A percentile compares a stretch with the other conserved stretches of the same genome.
phyloP scores from a whole-genome alignment of 2,329 filamentous ascomycete species.

The Curvularia eragrostidis region DNA sequence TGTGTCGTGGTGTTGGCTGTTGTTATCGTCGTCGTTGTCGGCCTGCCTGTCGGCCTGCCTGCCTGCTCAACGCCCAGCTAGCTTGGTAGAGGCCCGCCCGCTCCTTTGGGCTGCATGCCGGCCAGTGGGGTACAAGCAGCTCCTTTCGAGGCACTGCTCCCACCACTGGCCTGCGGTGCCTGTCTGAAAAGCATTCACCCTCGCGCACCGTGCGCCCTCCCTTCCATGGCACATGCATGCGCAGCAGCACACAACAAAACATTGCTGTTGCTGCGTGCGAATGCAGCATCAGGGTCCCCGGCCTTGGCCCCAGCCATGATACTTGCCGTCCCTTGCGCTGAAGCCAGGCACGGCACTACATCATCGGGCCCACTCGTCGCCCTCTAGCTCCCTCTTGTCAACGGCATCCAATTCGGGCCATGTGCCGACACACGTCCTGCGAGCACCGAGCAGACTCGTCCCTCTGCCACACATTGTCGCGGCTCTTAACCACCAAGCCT shows the following conservation, averaged over 20 bases:
- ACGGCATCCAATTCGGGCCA: constrained; percentile 7
- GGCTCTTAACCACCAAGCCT: neutral
- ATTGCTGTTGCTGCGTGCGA: neutral
- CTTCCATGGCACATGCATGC: too few relatives aligned
- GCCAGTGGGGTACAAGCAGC: constrained; percentile 15
- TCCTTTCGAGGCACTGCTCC: neutral
- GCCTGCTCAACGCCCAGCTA: constrained; percentile 11
- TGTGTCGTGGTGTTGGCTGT: neutral
- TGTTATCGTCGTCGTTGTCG: too few relatives aligned
- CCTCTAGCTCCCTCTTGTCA: constrained; percentile 9
- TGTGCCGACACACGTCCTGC: neutral
- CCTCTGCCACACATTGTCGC: neutral
- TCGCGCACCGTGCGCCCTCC: too few relatives aligned
- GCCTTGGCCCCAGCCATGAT: constrained; percentile 5
- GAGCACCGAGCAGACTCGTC: neutral
- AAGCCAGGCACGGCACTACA: constrained; percentile 19
- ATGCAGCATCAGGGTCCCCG: constrained; percentile 13
- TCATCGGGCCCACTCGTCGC: constrained; percentile 22
- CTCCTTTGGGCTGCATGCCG: constrained; percentile 21
- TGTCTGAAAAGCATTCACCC: too few relatives aligned
- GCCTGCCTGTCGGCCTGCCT: neutral
- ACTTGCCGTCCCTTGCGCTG: constrained; percentile 14
- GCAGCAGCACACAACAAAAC: neutral
- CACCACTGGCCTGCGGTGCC: neutral
- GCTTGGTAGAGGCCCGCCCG: constrained; percentile 3